Conservation (phyloP, 371 early-diverging fungal species). For the Rhizopus sp. region DNA sequence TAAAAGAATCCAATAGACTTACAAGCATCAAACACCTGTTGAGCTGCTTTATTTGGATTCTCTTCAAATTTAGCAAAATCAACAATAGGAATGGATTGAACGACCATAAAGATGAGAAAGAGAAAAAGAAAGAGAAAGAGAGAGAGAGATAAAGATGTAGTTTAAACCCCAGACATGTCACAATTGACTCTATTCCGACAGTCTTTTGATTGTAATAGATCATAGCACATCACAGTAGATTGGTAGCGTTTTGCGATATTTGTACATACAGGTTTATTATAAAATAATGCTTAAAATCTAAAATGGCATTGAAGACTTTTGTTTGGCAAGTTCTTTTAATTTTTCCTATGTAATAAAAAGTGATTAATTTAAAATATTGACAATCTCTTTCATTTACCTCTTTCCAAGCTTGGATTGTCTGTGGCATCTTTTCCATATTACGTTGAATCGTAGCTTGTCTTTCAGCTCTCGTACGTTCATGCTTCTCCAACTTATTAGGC, state of each 20-base stretch:
- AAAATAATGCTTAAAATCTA: constrained; percentile 18
- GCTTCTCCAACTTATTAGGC: constrained; percentile 68
- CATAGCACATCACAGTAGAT: no score
- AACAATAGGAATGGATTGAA: constrained; percentile 25
- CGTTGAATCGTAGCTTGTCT: constrained; percentile 48
- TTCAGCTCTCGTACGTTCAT: constrained; percentile 60
- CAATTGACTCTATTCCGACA: neutral
- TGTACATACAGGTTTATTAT: neutral
- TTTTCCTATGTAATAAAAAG: constrained; percentile 37
- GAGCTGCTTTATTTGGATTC: constrained; percentile 25
- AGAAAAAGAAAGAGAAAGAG: constrained; percentile 8
- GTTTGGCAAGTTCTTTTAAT: constrained; percentile 47
- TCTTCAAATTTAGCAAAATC: constrained; percentile 24
- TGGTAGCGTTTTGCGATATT: no score
- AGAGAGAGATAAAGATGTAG: constrained; percentile 7
- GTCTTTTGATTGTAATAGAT: neutral
- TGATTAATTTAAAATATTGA: neutral
- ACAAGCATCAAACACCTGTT: constrained; percentile 51
- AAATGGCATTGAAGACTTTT: constrained; percentile 52
- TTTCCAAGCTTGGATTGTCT: constrained; percentile 54
- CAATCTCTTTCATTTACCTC: constrained; percentile 33
- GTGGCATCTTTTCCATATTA: constrained; percentile 52
- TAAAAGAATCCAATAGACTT: constrained; percentile 67
- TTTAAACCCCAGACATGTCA: neutral
- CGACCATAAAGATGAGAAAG: constrained; percentile 6